A percentile compares a stretch with the other conserved stretches of the same genome.
These are phyloP conservation scores for Epichloe scottii DNA, from an alignment of 2,329 filamentous ascomycete genomes.

Conservation along the genomic window DNA sequence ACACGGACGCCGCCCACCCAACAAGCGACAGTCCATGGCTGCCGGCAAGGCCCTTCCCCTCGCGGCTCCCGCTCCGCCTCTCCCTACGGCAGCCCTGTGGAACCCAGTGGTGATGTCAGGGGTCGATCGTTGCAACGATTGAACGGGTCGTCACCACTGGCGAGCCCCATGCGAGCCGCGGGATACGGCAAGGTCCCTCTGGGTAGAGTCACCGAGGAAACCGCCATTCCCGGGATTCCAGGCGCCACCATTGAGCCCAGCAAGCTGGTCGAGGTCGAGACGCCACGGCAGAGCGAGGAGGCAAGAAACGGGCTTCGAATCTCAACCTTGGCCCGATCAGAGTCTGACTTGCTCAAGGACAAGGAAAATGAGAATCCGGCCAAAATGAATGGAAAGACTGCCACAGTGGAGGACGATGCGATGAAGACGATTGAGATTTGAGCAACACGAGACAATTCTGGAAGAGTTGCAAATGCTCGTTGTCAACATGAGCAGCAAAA, in stretches of 20 bases:
- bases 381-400: slow-evolving; percentile 32
- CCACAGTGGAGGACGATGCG: slow-evolving; percentile 32
- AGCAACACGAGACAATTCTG: not conserved
- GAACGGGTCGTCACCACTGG: slow-evolving; percentile 48
- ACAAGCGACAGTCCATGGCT: slow-evolving; percentile 41
- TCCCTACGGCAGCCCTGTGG: slow-evolving; percentile 54
- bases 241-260: slow-evolving; percentile 27
- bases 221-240: slow-evolving; percentile 27
- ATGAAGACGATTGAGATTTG: slow-evolving; percentile 54
- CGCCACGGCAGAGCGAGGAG: slow-evolving; percentile 35
- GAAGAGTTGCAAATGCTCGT: not conserved
- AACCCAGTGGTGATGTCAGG: slow-evolving; percentile 46
- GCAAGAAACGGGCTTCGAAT: slow-evolving; percentile 15
- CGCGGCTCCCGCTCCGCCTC: slow-evolving; percentile 37
- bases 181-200: slow-evolving; percentile 60
- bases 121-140: slow-evolving; percentile 62
- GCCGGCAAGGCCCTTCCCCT: slow-evolving; percentile 31
- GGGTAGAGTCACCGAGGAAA: slow-evolving; percentile 63
- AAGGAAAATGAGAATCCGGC: slow-evolving; percentile 26
- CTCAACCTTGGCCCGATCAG: slow-evolving; percentile 20
- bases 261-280: slow-evolving; percentile 45
- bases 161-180: slow-evolving; percentile 52
- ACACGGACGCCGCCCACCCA: slow-evolving; percentile 52
- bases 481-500: not conserved
- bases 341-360: slow-evolving; percentile 24